These are phyloP conservation scores for Erysimum pusillum DNA, from an alignment of 441 rosid species.

Conservation along the genomic window DNA sequence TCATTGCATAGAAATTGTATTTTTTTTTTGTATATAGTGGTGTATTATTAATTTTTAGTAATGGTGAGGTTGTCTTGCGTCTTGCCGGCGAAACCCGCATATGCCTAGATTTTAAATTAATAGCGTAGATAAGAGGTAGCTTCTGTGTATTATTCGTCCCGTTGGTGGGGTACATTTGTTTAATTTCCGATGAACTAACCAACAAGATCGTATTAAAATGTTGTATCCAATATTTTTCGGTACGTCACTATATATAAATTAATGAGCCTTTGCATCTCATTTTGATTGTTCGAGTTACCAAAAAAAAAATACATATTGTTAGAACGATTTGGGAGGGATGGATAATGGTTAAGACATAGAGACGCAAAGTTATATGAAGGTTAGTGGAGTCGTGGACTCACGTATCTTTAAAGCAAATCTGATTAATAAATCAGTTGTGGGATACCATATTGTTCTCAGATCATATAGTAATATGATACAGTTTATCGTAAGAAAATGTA, in stretches of 20 bases:
- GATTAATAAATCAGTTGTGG: constrained; percentile 19
- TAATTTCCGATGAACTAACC: neutral
- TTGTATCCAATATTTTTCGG: constrained; percentile 7
- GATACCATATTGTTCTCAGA: constrained; percentile 20
- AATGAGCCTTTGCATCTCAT: neutral
- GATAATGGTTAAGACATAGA: constrained; percentile 20
- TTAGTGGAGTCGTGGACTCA: constrained; percentile 49
- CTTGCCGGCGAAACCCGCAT: constrained; percentile 10
- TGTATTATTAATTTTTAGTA: constrained; percentile 12
- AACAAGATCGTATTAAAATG: neutral
- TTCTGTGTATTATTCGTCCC: neutral
- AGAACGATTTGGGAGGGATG: constrained; percentile 9
- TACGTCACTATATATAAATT: neutral
- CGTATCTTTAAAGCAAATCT: constrained; percentile 35
- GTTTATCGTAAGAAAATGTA: constrained; percentile 8
- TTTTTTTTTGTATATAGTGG: neutral
- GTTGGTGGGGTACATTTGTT: constrained; percentile 1
- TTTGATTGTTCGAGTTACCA: constrained; percentile 11
- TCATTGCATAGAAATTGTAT: constrained; percentile 13
- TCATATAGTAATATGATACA: neutral
- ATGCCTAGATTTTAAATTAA: neutral
- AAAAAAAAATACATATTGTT: neutral
- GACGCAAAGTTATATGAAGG: constrained; percentile 24
- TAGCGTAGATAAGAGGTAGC: constrained; percentile 1
- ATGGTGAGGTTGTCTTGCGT: constrained; percentile 33